phyloP scores from a whole-genome alignment of 140 eudicot genomes.

The Stevia rebaudiana region DNA sequence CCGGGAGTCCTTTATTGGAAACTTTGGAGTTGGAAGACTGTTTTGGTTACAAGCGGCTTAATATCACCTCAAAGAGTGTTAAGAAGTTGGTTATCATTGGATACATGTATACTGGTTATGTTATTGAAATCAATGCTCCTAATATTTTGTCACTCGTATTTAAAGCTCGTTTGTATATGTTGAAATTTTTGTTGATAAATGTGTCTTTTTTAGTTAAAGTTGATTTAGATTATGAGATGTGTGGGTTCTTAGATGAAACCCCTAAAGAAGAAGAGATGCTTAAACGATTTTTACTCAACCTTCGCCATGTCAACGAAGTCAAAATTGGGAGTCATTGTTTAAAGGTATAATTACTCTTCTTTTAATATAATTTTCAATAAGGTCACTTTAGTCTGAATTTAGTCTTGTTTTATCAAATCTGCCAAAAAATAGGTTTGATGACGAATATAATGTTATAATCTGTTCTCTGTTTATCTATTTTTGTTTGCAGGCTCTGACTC shows the following conservation, averaged over 20 bases:
- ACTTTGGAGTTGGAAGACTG: no score
- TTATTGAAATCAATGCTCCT: conserved; percentile 26
- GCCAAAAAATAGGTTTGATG: neutral
- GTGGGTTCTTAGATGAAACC: neutral
- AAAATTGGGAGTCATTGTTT: conserved; percentile 9
- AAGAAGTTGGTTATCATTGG: conserved; percentile 23
- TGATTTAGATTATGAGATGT: conserved; percentile 14
- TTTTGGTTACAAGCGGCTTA: conserved; percentile 10
- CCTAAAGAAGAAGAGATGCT: conserved; percentile 26
- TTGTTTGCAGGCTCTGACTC: conserved; percentile 4
- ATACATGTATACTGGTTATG: neutral
- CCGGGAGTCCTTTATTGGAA: neutral
- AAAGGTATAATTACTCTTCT: conserved; percentile 1
- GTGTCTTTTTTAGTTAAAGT: conserved; percentile 27
- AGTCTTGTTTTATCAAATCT: neutral
- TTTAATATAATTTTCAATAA: neutral
- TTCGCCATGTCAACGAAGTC: conserved; percentile 26
- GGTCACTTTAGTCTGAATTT: neutral
- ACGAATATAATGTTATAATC: neutral
- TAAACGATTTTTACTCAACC: neutral
- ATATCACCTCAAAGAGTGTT: conserved; percentile 23
- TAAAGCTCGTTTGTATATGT: neutral
- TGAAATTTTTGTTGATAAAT: conserved; percentile 21
- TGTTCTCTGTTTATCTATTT: neutral
- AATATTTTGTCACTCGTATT: conserved; percentile 17